Conservation (phyloP, 164 flowering plant genomes). For the Liriodendron chinense region DNA sequence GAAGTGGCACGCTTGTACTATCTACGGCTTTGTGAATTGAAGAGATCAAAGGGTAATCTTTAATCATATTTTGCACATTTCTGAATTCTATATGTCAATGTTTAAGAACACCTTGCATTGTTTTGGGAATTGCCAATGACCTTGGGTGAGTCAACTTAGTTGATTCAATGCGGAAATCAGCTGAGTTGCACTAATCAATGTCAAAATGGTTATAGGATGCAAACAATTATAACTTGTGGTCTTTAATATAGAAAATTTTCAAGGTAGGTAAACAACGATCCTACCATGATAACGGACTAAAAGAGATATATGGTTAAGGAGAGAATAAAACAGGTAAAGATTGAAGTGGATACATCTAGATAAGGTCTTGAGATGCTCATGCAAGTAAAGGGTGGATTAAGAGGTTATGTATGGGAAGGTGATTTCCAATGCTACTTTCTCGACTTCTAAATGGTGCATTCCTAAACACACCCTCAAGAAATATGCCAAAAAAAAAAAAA, state of each 20-base stretch:
- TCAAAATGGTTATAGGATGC: too few species aligned
- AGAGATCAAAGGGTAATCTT: slow-evolving; percentile 62
- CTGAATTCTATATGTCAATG: not conserved
- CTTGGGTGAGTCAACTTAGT: not conserved
- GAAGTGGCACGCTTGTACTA: slow-evolving; percentile 78
- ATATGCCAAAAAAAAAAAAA: too few species aligned
- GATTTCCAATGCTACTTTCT: not conserved
- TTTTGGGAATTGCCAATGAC: not conserved
- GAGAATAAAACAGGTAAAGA: not conserved
- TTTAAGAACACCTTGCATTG: not conserved
- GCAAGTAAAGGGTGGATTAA: not conserved
- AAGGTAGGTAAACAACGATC: not conserved
- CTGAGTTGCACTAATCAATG: not conserved
- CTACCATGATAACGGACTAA: not conserved
- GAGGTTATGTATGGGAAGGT: not conserved
- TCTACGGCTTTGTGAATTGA: slow-evolving; percentile 61
- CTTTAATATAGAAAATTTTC: not conserved
- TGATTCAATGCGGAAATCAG: not conserved
- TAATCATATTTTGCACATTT: not conserved
- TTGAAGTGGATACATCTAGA: not conserved
- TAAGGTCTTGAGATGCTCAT: not conserved
- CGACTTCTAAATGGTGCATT: not conserved
- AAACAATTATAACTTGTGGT: not conserved
- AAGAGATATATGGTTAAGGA: not conserved
- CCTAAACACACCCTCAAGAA: not conserved